Base-by-base conservation (phyloP, 208 protist genomes). In the Leishmania arabica region DNA sequence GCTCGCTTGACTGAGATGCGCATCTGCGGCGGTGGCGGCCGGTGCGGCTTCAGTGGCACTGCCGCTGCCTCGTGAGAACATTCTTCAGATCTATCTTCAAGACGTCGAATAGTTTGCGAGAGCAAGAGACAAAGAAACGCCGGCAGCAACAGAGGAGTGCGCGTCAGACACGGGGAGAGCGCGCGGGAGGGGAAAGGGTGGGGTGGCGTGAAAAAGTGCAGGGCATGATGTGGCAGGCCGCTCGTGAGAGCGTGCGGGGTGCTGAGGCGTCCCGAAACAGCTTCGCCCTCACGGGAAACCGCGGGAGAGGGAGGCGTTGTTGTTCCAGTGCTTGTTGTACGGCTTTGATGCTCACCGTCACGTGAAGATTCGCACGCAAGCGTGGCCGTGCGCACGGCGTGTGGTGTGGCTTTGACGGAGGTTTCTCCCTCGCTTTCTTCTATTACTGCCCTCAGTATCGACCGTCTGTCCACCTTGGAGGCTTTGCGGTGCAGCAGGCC, bases 31-130 rank as follows among this genome's bases (percentile, higher is more conserved):
- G 70, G 72, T 31, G 8, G 78, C 58, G 5, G 71, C 54, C 56
- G 79, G 70, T 8, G 77, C 75, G n/a, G 54, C 53, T 3, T 80
- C 74, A 2, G 77, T n/a, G 69, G 54, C 40, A 24, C 9, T 77
- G n/a, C 31, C 66, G 27, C 1, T 68, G 24, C 70, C 60, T 75
- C 49, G 53, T 13, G 53, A 62, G 53, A 76, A 58, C 74, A 68
- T 78, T 78, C 9, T 74, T 51, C 80, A 70, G 56, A 54, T 84
- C 53, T 77, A 45, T 27, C 71, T 72, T 66, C n/a, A 51, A 58
- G 62, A 82, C 9, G 58, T 71, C 56, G 56, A 72, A 71, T 42
- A 40, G 19, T 34, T 56, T 62, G 21, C 56, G 79, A 74, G 56
- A 77, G 13, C 77, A 80, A 54, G 49, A n/a, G 31, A 27, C 3